Conservation (phyloP, 2,329 filamentous ascomycete species). For the Aciculosporium take region DNA sequence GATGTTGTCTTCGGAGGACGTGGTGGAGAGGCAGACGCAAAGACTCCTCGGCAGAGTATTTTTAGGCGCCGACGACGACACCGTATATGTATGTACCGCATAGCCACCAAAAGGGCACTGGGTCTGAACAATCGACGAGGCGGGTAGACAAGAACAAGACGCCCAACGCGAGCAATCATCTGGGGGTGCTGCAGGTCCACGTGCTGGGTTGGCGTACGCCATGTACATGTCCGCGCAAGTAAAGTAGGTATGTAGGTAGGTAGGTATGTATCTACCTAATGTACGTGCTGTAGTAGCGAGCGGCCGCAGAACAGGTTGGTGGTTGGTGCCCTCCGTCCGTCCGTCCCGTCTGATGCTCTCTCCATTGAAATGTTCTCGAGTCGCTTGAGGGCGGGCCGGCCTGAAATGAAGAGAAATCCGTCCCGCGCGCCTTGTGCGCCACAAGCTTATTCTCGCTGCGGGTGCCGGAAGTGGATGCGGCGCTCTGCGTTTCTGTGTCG, state of each 20-base stretch:
- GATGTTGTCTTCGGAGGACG: not conserved
- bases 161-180: constrained; percentile 4
- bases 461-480: not conserved
- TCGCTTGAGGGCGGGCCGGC: not conserved
- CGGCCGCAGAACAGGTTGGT: not conserved
- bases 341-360: not conserved
- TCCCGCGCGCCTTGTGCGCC: not conserved
- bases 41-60: not conserved
- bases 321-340: not conserved
- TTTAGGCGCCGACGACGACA: not conserved
- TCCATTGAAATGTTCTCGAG: too few relatives aligned
- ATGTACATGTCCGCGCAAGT: too few relatives aligned
- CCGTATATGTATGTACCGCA: too few relatives aligned
- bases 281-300: not conserved
- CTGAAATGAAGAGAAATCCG: not conserved
- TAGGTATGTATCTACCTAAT: too few relatives aligned
- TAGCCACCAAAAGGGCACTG: not conserved
- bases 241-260: too few relatives aligned
- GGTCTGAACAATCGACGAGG: not conserved
- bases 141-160: constrained; percentile 1
- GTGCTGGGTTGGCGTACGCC: too few relatives aligned
- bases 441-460: not conserved
- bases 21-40: not conserved
- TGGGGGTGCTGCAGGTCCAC: constrained; percentile 3
- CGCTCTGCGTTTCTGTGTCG: not conserved